Evolutionary conservation across 2,329 filamentous ascomycete genomes (phyloP), one percentile per base, ranked within the genome.

Genomic region (Aspergillus uvarum): DNA sequence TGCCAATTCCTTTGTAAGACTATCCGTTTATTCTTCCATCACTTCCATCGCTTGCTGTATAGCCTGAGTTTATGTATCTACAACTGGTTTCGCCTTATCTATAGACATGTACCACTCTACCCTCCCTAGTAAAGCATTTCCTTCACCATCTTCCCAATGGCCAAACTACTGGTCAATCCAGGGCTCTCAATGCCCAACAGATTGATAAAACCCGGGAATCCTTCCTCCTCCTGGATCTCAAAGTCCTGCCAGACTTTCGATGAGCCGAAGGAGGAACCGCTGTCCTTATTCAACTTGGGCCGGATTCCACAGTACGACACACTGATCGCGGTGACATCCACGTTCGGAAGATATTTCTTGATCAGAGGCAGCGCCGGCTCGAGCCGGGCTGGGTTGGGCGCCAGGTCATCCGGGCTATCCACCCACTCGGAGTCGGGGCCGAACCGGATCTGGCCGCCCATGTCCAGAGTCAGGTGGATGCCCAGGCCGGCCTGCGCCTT

Each of bases 351-450:
- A 72, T 96, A 99, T 7, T 82, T 82, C 66, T 83, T 80, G 59
- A 99, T 97, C 70, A 91, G 91, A 11, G 80, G 80, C 0, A 96
- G 75, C 0, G 93, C 93, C 44, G 85, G 81, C 1, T 78, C 74
- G 58, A 96, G 79, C 12, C 90, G 82, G 22, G 80, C 80, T 1
- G 81, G 77, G 65, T 86, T 91, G 16, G 90, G 88, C 1, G 81
- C 80, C n/a, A 96, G 81, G 69, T 96, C 87, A 8, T 78, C 76
- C 0, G 92, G 86, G 1, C 82, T 79, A 52, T 89, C 84, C 0
- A 96, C 89, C 95, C 95, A 98, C 74, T 98, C 92, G 14, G 97
- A 90, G 72, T 99, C 95, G 0, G 95, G 95, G 0, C 95, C 95
- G 75, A 99, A 99, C 42, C 92, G 89, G 48, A 98, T 83, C 0